These are phyloP conservation scores for Didymella pomorum DNA, from an alignment of 2,329 filamentous ascomycete species.

Conservation along the genomic window DNA sequence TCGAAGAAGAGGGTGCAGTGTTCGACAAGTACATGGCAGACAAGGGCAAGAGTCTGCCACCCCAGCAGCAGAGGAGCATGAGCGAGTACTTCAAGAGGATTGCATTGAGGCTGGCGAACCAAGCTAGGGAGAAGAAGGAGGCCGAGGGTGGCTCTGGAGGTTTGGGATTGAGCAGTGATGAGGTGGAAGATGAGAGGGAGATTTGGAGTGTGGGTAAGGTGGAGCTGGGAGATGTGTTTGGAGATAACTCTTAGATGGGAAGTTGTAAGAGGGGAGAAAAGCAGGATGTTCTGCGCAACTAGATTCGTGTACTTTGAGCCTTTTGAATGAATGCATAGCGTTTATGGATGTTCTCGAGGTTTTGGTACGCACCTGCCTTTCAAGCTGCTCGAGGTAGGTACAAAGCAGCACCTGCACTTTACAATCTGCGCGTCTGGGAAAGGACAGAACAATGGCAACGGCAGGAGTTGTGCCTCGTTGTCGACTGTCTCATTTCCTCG, in stretches of 20 bases:
- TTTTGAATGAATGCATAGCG: constrained; percentile 21
- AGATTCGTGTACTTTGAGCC: neutral
- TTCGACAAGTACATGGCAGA: constrained; percentile 91
- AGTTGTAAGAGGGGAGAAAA: constrained; percentile 1
- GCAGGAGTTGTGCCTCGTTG: neutral
- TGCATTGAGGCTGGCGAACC: constrained; percentile 80
- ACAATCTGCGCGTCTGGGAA: neutral
- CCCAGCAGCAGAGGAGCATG: constrained; percentile 86
- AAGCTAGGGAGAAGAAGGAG: constrained; percentile 87
- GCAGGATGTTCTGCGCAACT: constrained; percentile 12
- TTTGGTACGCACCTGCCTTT: neutral
- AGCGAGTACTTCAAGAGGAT: constrained; percentile 97
- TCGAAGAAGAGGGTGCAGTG: constrained; percentile 82
- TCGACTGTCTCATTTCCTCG: neutral
- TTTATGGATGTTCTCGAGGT: neutral
- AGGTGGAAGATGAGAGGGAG: constrained; percentile 92
- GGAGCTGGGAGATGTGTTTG: constrained; percentile 71
- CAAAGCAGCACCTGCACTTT: neutral
- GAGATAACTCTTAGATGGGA: constrained; percentile 25
- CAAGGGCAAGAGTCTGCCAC: constrained; percentile 68
- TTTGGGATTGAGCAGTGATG: constrained; percentile 85
- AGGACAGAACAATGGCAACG: neutral
- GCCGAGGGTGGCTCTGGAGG: constrained; percentile 90
- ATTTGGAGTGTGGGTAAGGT: constrained; percentile 95
- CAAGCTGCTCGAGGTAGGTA: neutral